Conservation (phyloP, 768 basidiomycete species). For the Leccinum subgranulosum region DNA sequence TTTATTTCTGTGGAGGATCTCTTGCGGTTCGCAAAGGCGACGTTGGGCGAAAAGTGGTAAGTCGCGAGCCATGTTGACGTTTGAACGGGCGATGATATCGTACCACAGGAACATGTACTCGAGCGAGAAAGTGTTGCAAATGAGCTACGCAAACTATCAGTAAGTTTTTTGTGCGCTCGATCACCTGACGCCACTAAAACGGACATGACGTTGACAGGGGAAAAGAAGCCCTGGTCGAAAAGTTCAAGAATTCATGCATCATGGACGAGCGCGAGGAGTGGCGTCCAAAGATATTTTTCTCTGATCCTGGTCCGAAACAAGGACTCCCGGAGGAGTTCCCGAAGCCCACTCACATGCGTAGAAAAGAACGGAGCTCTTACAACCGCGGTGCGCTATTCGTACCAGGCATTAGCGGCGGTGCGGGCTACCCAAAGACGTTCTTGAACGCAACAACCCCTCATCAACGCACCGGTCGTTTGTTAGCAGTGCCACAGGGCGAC, state of each 20-base stretch:
- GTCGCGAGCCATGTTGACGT: constrained; percentile 13
- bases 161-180: constrained; percentile 37
- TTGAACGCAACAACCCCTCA: constrained; percentile 20
- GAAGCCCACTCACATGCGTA: constrained; percentile 71
- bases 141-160: constrained; percentile 94
- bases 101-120: constrained; percentile 81
- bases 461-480: constrained; percentile 17
- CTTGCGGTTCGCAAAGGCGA: constrained; percentile 66
- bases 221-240: constrained; percentile 86
- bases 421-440: constrained; percentile 28
- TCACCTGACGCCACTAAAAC: constrained; percentile 8
- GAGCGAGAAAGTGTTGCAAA: constrained; percentile 85
- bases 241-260: constrained; percentile 88
- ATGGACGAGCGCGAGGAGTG: constrained; percentile 85
- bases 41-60: constrained; percentile 80
- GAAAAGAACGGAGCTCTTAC: constrained; percentile 80
- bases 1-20: constrained; percentile 80
- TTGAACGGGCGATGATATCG: constrained; percentile 2
- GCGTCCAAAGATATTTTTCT: constrained; percentile 84
- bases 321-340: constrained; percentile 82
- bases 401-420: constrained; percentile 35
- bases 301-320: constrained; percentile 62
- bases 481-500: constrained; percentile 13
- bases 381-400: constrained; percentile 74
- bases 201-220: constrained; percentile 46